Base-by-base conservation (phyloP, 2,329 filamentous ascomycete species). In the Dothideomycetidae sp. region DNA sequence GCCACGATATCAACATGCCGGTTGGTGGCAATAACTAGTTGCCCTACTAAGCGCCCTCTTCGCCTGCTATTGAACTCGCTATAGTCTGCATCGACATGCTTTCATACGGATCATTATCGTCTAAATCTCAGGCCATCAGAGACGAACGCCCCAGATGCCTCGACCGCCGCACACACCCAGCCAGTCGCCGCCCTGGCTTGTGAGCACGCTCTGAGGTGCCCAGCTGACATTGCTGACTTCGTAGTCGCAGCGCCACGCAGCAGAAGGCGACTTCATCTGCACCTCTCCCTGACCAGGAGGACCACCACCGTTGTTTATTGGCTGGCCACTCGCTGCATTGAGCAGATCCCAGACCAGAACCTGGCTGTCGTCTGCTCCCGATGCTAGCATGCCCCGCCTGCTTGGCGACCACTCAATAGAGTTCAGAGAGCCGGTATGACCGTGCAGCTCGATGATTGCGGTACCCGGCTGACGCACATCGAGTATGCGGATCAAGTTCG, bases 381-480 rank as follows among this genome's bases (percentile, higher is more conserved):
- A 93, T 11, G 88, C 88, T 12, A 98, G 72, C 46, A 86, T 81
- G 15, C 90, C 90, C 50, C 90, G 72, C 42, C 86, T 73, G 39
- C 75, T 73, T 0, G 85, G 88, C 5, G 84, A 93, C 90, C 90
- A 98, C 61, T 98, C 90, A 42, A 96, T 81, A 51, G 81, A 90
- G 60, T 93, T 96, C 40, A 98, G 72, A 5, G 83, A 61, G 3
- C 83, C 81, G 14, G 75, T 73, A 54, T 98, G 88, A 14, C 90
- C 90, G 33, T 82, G 82, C 26, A 98, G 75, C 56, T 98, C 90
- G 16, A 98, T 73, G 3, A 98, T 70, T 2, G 90, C 90, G 59
- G 94, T 90, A 4, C 90, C 90, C 0, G 90, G 90, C 60, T 98
- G 90, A 33, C 90, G 79, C 3, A 96, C 88, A 52, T 98, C 90